Percentiles rank a stretch among this genome's conserved stretches.
Evolutionary conservation across 2,329 filamentous ascomycete species (phyloP).

Genomic region (Dothistroma septosporum): DNA sequence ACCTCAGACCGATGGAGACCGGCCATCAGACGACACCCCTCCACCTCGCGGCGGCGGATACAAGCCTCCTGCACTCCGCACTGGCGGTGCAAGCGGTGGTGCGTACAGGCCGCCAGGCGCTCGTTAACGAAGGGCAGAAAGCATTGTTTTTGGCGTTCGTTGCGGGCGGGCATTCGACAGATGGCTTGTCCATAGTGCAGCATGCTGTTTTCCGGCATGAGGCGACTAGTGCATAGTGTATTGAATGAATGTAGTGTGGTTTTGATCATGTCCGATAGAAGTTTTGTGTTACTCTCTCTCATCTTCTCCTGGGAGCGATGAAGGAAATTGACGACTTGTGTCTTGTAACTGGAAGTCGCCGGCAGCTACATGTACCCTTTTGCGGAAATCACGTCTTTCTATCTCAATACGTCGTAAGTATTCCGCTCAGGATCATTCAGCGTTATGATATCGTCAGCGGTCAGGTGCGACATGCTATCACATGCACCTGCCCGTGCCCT

Average conservation of each 20-base stretch:
- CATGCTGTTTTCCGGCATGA: neutral
- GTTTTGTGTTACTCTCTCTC: neutral
- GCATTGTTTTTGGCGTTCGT: neutral
- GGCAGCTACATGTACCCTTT: no score
- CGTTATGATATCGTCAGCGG: neutral
- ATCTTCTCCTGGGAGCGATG: no score
- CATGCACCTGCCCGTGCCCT: neutral
- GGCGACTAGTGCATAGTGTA: neutral
- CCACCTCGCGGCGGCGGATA: conserved; percentile 17
- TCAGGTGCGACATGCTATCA: neutral
- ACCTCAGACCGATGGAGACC: neutral
- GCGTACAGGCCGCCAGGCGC: conserved; percentile 27
- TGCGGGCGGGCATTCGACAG: neutral
- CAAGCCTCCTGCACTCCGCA: neutral
- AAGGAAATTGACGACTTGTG: no score
- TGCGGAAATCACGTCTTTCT: no score
- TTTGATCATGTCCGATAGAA: neutral
- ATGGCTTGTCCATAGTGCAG: neutral
- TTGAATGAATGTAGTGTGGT: neutral
- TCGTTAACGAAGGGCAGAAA: conserved; percentile 4
- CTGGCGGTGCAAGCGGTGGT: conserved; percentile 8
- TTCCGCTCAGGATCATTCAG: neutral
- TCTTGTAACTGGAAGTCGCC: no score
- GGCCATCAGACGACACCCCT: conserved; percentile 2
- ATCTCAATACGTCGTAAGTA: neutral